Evolutionary conservation across 208 protist genomes (phyloP).

Genomic region (Crithidia bombi): DNA sequence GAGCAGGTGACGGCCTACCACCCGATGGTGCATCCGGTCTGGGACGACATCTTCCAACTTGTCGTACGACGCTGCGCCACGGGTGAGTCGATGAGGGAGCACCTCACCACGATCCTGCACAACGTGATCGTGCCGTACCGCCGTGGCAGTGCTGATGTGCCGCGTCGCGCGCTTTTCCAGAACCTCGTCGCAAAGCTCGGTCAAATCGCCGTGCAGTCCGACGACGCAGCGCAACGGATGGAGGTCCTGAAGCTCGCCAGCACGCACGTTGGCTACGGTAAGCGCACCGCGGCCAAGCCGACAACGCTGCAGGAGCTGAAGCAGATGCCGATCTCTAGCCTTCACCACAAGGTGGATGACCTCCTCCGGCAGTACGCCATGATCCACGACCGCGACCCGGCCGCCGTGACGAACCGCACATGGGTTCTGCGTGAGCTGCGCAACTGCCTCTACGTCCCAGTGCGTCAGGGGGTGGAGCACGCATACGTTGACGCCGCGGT

Average conservation of each 20-base stretch:
- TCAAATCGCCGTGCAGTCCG: conserved; percentile 75
- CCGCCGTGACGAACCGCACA: conserved; percentile 71
- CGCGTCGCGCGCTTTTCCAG: conserved; percentile 79
- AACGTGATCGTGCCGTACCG: conserved; percentile 86
- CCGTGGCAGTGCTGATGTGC: conserved; percentile 78
- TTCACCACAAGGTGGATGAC: conserved; percentile 76
- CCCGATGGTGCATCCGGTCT: conserved; percentile 91
- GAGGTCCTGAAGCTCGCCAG: conserved; percentile 80
- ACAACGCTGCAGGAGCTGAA: conserved; percentile 72
- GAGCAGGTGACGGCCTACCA: conserved; percentile 85
- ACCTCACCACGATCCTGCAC: conserved; percentile 84
- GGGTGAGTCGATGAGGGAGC: conserved; percentile 88
- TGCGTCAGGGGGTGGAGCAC: conserved; percentile 64
- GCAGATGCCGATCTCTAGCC: conserved; percentile 51
- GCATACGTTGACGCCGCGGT: conserved; percentile 73
- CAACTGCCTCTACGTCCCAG: conserved; percentile 73
- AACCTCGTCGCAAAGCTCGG: conserved; percentile 77
- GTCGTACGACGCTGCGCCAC: conserved; percentile 64
- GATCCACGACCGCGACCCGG: conserved; percentile 57
- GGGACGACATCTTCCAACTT: conserved; percentile 82
- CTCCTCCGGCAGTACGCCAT: conserved; percentile 71
- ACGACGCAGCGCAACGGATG: conserved; percentile 65
- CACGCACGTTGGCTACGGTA: conserved; percentile 79
- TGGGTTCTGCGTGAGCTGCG: conserved; percentile 87
- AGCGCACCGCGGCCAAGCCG: conserved; percentile 64